A percentile compares a stretch with the other conserved stretches of the same genome.
These are phyloP conservation scores for Gautieria morchelliformis DNA, from an alignment of 768 basidiomycete genomes.

Conservation along the genomic window DNA sequence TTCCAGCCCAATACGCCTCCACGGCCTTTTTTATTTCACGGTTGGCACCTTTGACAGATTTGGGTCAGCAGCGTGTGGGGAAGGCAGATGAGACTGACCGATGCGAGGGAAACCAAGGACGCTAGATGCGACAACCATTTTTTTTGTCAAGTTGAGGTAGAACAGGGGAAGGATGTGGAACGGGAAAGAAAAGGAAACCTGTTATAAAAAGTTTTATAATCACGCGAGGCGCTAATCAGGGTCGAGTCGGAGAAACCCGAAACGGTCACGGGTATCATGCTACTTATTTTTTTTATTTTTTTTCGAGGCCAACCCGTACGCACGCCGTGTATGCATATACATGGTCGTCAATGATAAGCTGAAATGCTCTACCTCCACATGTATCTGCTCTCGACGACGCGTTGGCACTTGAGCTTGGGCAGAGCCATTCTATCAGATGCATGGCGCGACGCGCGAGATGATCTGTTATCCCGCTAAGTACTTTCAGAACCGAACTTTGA, in stretches of 20 bases:
- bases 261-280: neutral
- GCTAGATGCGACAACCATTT: conserved; percentile 48
- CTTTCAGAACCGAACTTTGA: too few relatives aligned
- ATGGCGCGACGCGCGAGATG: too few relatives aligned
- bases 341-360: too few relatives aligned
- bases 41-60: conserved; percentile 55
- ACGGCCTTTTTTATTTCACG: conserved; percentile 97
- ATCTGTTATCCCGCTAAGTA: too few relatives aligned
- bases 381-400: too few relatives aligned
- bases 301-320: too few relatives aligned
- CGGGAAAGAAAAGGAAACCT: neutral
- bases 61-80: neutral
- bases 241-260: neutral
- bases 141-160: neutral
- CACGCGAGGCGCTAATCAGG: neutral
- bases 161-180: neutral
- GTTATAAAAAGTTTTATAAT: neutral
- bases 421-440: too few relatives aligned
- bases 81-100: conserved; percentile 34
- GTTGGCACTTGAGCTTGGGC: too few relatives aligned
- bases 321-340: too few relatives aligned
- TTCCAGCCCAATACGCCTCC: conserved; percentile 97
- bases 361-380: too few relatives aligned
- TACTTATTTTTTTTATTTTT: too few relatives aligned
- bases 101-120: conserved; percentile 92